Percentiles rank a stretch among this genome's conserved stretches.
Evolutionary conservation across 805 yeast species (phyloP).

Genomic region (Hanseniaspora meyeri): DNA sequence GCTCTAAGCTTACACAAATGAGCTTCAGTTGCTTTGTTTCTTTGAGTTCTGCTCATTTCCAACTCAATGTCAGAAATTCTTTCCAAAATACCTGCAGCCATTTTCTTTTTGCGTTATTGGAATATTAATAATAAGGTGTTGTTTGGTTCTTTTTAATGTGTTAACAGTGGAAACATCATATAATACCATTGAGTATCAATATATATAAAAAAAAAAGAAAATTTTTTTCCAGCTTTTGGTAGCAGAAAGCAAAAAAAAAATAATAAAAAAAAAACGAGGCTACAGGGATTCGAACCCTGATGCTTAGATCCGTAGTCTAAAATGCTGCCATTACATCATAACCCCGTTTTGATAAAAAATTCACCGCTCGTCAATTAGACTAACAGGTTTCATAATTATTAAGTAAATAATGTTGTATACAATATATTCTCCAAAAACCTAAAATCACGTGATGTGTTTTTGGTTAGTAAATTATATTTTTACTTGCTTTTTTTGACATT

Average conservation of each 20-base stretch:
- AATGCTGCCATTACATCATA: constrained; percentile 14
- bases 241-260: background rate
- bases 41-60: constrained; percentile 89
- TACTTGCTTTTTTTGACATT: too few relatives aligned
- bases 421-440: background rate
- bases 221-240: background rate
- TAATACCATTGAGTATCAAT: background rate
- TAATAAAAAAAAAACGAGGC: constrained; percentile 12
- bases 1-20: constrained; percentile 91
- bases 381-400: constrained; percentile 9
- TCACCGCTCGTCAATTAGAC: background rate
- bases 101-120: background rate
- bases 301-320: constrained; percentile 14
- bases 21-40: constrained; percentile 95
- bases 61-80: constrained; percentile 81
- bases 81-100: constrained; percentile 35
- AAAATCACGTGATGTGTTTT: background rate
- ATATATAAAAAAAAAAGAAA: background rate
- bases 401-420: background rate
- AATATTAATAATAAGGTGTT: too few relatives aligned
- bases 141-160: too few relatives aligned
- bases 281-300: constrained; percentile 15
- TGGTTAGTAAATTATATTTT: too few relatives aligned
- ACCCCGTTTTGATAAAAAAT: constrained; percentile 9
- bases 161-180: too few relatives aligned